Evolutionary conservation across 163 green algal genomes (phyloP).

Genomic region (Scenedesmus sp.): DNA sequence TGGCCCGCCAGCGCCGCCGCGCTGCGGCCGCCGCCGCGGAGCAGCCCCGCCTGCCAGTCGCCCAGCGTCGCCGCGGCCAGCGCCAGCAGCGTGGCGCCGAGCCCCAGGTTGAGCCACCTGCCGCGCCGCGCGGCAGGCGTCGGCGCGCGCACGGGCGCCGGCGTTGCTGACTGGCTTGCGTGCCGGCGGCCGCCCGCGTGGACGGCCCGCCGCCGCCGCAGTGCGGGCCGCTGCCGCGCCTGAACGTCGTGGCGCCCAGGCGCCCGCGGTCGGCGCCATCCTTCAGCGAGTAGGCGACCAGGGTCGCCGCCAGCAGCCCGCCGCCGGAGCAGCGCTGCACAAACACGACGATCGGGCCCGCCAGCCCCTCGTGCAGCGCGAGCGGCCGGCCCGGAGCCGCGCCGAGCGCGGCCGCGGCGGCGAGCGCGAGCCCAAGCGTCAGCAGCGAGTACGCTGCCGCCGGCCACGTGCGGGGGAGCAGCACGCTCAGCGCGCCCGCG

Average conservation of each 20-base stretch:
- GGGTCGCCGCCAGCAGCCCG: slow-evolving; percentile 30
- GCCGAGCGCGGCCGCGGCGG: slow-evolving; percentile 10
- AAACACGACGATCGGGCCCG: slow-evolving; percentile 28
- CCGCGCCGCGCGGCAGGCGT: background rate
- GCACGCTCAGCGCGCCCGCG: slow-evolving; percentile 1
- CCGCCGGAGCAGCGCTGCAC: slow-evolving; percentile 12
- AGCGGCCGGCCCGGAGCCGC: background rate
- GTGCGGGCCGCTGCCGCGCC: background rate
- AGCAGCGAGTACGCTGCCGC: slow-evolving; percentile 24
- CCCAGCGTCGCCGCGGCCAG: no score
- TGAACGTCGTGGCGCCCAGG: slow-evolving; percentile 39
- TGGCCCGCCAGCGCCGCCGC: no score
- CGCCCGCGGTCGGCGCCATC: slow-evolving; percentile 40
- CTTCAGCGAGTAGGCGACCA: slow-evolving; percentile 44
- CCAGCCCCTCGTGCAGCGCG: slow-evolving; percentile 19
- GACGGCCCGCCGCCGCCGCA: no score
- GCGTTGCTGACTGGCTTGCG: no score
- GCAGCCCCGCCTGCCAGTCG: slow-evolving; percentile 22
- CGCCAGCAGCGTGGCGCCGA: slow-evolving; percentile 8
- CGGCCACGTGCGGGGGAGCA: slow-evolving; percentile 25
- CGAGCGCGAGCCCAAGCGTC: slow-evolving; percentile 5
- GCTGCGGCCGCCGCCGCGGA: no score
- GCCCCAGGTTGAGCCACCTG: slow-evolving; percentile 41
- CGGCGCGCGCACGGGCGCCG: background rate
- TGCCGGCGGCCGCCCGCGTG: no score